Evolutionary conservation across 768 basidiomycete genomes (phyloP).

Genomic region (Lentinula guzmanii): DNA sequence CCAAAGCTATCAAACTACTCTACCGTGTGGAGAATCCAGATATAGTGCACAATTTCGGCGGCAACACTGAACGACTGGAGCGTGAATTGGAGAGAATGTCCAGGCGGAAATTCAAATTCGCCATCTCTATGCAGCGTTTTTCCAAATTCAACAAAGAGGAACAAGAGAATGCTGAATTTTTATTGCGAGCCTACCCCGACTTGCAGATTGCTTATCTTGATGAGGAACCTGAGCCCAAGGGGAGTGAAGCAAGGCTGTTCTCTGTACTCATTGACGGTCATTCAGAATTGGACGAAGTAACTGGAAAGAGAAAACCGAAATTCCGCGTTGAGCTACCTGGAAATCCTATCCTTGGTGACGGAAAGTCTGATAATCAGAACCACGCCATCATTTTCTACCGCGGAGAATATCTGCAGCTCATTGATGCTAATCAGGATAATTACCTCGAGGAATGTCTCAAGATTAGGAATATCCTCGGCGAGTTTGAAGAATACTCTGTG

Average conservation of each 20-base stretch:
- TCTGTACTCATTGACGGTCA: slow-evolving; percentile 96
- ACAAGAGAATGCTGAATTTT: slow-evolving; percentile 96
- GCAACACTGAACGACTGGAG: slow-evolving; percentile 94
- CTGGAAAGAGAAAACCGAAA: slow-evolving; percentile 90
- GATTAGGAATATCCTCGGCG: slow-evolving; percentile 95
- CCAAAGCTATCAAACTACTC: slow-evolving; percentile 97
- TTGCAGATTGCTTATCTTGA: slow-evolving; percentile 97
- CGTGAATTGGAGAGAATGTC: slow-evolving; percentile 96
- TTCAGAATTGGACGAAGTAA: slow-evolving; percentile 86
- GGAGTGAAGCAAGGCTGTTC: slow-evolving; percentile 84
- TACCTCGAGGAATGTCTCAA: slow-evolving; percentile 99
- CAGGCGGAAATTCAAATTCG: slow-evolving; percentile 96
- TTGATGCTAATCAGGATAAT: slow-evolving; percentile 99
- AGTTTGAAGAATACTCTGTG: slow-evolving; percentile 92
- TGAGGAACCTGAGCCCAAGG: slow-evolving; percentile 87
- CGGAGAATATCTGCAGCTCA: slow-evolving; percentile 97
- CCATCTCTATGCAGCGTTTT: slow-evolving; percentile 98
- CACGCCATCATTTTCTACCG: slow-evolving; percentile 99
- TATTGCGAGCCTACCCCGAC: slow-evolving; percentile 96
- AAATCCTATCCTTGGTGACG: slow-evolving; percentile 98
- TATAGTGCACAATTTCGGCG: slow-evolving; percentile 92
- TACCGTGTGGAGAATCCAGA: slow-evolving; percentile 99
- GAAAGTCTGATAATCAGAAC: slow-evolving; percentile 99
- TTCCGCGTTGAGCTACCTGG: slow-evolving; percentile 97
- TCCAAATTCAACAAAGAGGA: slow-evolving; percentile 99